Evolutionary conservation across 2,329 filamentous ascomycete species (phyloP), one percentile per base, ranked within the genome.

Genomic region (Neonectria coccinea): DNA sequence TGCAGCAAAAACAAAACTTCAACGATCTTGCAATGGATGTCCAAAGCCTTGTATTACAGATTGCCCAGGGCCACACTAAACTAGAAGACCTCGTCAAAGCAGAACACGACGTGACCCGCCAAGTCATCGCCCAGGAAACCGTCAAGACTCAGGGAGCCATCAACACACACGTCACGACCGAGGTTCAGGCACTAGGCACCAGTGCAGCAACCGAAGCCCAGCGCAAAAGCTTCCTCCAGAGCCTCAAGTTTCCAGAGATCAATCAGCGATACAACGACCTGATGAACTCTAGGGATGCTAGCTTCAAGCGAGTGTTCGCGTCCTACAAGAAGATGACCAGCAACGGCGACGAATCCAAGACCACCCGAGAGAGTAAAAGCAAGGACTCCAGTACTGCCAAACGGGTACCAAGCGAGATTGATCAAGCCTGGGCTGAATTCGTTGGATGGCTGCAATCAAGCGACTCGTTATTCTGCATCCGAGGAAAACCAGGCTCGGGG

Each of bases 401-500:
- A 2, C 18, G n/a, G 1, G 10, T 5, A 45, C 5, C 2, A 22
- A 45, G 22, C 5, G 42, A 45, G 4, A 66, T 61, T 9, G 54
- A 61, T 6, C 0, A 12, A 2, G 10, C 2, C 1, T 69, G 67
- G 65, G 7, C 4, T 4, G 47, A 0, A 2, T 64, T 67, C 4
- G 16, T 53, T 5, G 0, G 42, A 0, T 70, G 67, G 65, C 14
- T 69, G 0, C 2, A 16, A n/a, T 67, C 66, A 1, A 22, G n/a
- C 0, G 9, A 55, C 0, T 2, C 3, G 0, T 10, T 66, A 2
- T 67, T 67, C 1, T 69, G 41, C 4, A 39, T 70, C 8, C 33
- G 2, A 10, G 69, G 69, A 1, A 70, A 70, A 3, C 55, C 68
- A 5, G 68, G 68, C 0, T 69, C 66, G 1, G 68, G 64, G 0